Conservation (phyloP, 2,329 filamentous ascomycete genomes). For the Metarhizium rileyi region DNA sequence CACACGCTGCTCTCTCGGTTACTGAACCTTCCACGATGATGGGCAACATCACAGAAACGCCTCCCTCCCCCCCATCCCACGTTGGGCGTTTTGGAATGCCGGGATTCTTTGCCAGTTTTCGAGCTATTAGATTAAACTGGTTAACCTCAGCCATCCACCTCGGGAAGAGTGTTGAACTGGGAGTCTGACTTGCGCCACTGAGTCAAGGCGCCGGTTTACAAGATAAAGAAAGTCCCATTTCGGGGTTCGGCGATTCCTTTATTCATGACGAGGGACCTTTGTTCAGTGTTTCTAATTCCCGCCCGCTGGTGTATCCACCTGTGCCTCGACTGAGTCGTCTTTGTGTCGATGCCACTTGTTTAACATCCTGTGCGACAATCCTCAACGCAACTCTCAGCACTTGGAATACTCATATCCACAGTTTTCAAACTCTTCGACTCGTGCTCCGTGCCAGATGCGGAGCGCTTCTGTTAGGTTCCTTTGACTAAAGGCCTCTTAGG, state of each 20-base stretch:
- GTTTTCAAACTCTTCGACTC: background rate
- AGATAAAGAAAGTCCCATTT: background rate
- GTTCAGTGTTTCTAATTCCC: background rate
- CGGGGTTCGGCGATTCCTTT: background rate
- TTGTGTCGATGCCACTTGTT: background rate
- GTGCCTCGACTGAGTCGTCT: background rate
- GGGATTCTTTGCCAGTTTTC: background rate
- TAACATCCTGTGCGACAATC: background rate
- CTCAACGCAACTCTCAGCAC: background rate
- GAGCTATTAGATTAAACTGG: too few species aligned
- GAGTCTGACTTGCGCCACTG: background rate
- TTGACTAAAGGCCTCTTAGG: background rate
- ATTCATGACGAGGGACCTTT: background rate
- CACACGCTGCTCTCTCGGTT: background rate
- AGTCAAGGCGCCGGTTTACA: background rate
- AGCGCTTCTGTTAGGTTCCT: background rate
- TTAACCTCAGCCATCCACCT: too few species aligned
- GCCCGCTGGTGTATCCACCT: background rate
- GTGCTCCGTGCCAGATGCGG: background rate
- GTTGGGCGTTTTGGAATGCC: background rate
- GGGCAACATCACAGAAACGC: background rate
- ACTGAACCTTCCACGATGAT: background rate
- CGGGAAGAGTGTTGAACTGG: background rate
- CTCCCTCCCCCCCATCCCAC: background rate
- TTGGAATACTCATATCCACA: background rate